Evolutionary conservation across 495 filamentous ascomycete species (phyloP).

Genomic region (Cryomyces minteri): DNA sequence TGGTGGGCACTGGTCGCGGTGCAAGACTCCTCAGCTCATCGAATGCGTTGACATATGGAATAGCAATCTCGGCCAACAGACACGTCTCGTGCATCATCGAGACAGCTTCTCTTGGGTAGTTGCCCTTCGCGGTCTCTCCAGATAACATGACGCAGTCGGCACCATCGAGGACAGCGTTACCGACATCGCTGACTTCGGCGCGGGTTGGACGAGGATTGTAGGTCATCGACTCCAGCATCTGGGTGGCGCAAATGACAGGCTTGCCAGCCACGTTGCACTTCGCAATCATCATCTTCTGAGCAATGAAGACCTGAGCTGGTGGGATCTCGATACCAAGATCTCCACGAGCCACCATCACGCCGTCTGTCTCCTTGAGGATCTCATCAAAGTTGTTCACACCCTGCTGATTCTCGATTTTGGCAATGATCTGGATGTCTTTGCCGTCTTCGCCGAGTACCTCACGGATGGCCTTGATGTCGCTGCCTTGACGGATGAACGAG

Average conservation of each 20-base stretch:
- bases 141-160: slow-evolving; percentile 99
- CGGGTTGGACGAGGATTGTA: slow-evolving; percentile 96
- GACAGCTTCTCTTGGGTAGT: slow-evolving; percentile 82
- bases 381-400: slow-evolving; percentile 98
- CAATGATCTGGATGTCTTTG: slow-evolving; percentile 95
- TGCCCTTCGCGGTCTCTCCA: slow-evolving; percentile 95
- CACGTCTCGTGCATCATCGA: slow-evolving; percentile 97
- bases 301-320: slow-evolving; percentile 93
- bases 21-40: slow-evolving; percentile 79
- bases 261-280: slow-evolving; percentile 99
- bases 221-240: slow-evolving; percentile 98
- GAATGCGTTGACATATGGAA: slow-evolving; percentile 90
- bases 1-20: slow-evolving; percentile 61
- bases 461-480: slow-evolving; percentile 83
- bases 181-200: slow-evolving; percentile 95
- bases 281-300: slow-evolving; percentile 99
- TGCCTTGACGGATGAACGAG: slow-evolving; percentile 87
- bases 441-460: slow-evolving; percentile 83
- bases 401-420: slow-evolving; percentile 99
- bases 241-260: slow-evolving; percentile 86
- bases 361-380: slow-evolving; percentile 89
- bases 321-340: slow-evolving; percentile 98
- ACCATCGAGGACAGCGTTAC: slow-evolving; percentile 92
- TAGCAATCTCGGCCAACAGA: slow-evolving; percentile 84
- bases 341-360: slow-evolving; percentile 99